Base-by-base conservation (phyloP, 768 basidiomycete genomes). In the Tylopilus sp. region DNA sequence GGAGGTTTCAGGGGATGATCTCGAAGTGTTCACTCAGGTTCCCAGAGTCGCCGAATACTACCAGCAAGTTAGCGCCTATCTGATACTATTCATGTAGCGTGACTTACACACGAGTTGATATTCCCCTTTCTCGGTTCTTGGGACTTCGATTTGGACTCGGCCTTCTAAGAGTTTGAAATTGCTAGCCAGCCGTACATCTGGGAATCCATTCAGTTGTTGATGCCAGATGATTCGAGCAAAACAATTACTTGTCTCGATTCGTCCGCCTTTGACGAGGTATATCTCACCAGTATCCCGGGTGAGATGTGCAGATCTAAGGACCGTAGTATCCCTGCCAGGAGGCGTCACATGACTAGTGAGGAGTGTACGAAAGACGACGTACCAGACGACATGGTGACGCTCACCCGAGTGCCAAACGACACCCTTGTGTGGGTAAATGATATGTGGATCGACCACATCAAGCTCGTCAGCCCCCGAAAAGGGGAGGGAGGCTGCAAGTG, bases 21-120 rank as follows among this genome's bases (percentile, higher is more conserved):
- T 53, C 53, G 50, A 74, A 73, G 17, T 28, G 0, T 1, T 55
- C 51, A 60, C 69, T 68, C 42, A 34, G 42, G 42, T 71, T 57
- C n/a, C 65, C 72, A 36, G 71, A 71, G 40, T 71, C 67, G 24
- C 68, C 71, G 31, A 71, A 60, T 21, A 73, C 72, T 75, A 48
- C 5, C 4, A 22, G 34, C 34, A 22, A 34, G 6, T n/a, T 33
- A 33, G 14, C 11, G 33, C n/a, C n/a, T n/a, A n/a, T n/a, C n/a
- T n/a, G n/a, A n/a, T n/a, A n/a, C 14, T 37, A n/a, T 12, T 46
- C n/a, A n/a, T 14, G 37, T 24, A 29, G 25, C 11, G 36, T 17
- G 19, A 60, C 64, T 64, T 58, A 67, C 70, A 58, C 50, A 71
- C 66, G 36, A 76, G 10, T 19, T 65, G 55, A 55, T 77, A 76